Evolutionary conservation across 805 yeast species (phyloP).

Genomic region (Candida gorgasii): DNA sequence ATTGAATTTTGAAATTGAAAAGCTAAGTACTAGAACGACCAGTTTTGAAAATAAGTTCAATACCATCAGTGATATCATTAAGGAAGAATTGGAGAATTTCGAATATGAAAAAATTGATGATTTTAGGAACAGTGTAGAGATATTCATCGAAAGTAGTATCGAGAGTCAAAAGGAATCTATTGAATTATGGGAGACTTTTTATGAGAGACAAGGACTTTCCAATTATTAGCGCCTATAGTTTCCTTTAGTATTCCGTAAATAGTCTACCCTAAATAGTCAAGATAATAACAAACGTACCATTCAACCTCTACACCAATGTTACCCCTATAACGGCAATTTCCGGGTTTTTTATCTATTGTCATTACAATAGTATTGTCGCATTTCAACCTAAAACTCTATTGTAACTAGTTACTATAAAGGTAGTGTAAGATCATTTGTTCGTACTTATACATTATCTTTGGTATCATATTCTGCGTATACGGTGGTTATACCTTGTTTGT

Average conservation of each 20-base stretch:
- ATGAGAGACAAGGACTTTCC: slow-evolving; percentile 46
- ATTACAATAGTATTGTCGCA: neutral
- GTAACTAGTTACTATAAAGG: no score
- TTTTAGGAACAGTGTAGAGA: slow-evolving; percentile 85
- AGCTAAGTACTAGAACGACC: slow-evolving; percentile 53
- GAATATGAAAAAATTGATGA: slow-evolving; percentile 78
- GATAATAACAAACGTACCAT: no score
- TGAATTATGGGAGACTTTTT: slow-evolving; percentile 87
- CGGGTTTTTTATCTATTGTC: neutral
- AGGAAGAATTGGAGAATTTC: slow-evolving; percentile 64
- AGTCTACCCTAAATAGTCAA: no score
- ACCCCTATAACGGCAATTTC: neutral
- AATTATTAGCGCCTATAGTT: slow-evolving; percentile 6
- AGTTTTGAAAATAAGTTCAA: slow-evolving; percentile 60
- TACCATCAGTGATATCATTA: slow-evolving; percentile 65
- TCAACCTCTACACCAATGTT: no score
- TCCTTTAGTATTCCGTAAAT: neutral
- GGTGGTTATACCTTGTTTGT: no score
- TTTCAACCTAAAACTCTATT: neutral
- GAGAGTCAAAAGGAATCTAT: slow-evolving; percentile 92
- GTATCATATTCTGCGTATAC: no score
- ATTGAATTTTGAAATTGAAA: slow-evolving; percentile 59
- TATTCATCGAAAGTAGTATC: slow-evolving; percentile 83
- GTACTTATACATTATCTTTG: no score
- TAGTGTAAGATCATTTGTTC: no score